Percentiles rank a stretch among this genome's conserved stretches.
These are phyloP conservation scores for Dimargaris cristalligena DNA, from an alignment of 192 early-diverging fungal species.

Conservation along the genomic window DNA sequence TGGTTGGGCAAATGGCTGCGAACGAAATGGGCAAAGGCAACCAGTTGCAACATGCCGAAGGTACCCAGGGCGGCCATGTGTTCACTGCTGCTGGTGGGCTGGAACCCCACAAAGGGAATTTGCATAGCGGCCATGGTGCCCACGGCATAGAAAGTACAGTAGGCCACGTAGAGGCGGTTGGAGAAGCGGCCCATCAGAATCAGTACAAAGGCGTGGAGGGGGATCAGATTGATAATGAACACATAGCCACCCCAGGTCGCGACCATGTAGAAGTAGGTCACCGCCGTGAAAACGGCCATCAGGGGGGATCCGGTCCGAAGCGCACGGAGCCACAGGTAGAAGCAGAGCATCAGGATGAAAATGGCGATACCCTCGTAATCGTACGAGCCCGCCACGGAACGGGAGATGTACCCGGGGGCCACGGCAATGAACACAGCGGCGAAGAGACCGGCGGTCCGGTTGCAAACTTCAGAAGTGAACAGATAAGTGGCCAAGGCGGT, in stretches of 20 bases:
- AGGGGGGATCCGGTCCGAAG: slow-evolving; percentile 86
- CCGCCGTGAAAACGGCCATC: slow-evolving; percentile 67
- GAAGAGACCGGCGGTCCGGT: slow-evolving; percentile 79
- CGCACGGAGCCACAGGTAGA: slow-evolving; percentile 96
- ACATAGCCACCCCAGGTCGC: slow-evolving; percentile 99
- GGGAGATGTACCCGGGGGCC: slow-evolving; percentile 99
- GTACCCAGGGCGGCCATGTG: slow-evolving; percentile 98
- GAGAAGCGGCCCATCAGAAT: slow-evolving; percentile 94
- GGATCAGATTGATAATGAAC: slow-evolving; percentile 98
- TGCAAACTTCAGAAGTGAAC: slow-evolving; percentile 82
- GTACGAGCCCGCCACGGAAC: slow-evolving; percentile 99
- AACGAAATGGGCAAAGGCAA: slow-evolving; percentile 78
- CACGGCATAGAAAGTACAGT: slow-evolving; percentile 94
- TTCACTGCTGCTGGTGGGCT: slow-evolving; percentile 89
- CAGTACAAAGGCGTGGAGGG: slow-evolving; percentile 87
- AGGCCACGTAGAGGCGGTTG: slow-evolving; percentile 83
- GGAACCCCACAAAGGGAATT: slow-evolving; percentile 99
- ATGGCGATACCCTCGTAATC: slow-evolving; percentile 99
- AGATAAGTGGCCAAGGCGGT: slow-evolving; percentile 94
- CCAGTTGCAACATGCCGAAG: slow-evolving; percentile 90
- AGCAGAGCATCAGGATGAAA: slow-evolving; percentile 94
- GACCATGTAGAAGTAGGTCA: slow-evolving; percentile 99
- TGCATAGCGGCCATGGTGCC: slow-evolving; percentile 97
- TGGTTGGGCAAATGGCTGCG: slow-evolving; percentile 59
- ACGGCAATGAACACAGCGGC: slow-evolving; percentile 97